Conservation (phyloP, 164 flowering plant genomes). For the Chloranthus sessilifolius region DNA sequence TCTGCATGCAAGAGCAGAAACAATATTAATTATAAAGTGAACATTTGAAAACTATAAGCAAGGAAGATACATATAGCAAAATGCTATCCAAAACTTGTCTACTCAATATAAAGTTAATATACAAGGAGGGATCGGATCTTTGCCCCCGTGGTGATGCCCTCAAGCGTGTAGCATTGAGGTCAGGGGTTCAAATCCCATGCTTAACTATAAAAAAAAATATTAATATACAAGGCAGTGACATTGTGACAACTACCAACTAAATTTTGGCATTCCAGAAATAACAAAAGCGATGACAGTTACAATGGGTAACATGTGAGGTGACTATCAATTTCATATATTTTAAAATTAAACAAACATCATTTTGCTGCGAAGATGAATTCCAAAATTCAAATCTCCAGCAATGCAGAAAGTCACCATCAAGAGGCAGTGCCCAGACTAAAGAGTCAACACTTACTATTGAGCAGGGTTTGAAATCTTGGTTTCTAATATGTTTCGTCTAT, state of each 20-base stretch:
- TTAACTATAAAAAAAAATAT: no score
- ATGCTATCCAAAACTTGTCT: background rate
- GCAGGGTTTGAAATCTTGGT: no score
- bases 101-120: background rate
- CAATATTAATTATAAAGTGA: background rate
- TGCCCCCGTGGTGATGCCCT: no score
- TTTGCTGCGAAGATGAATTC: background rate
- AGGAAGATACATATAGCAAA: background rate
- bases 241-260: no score
- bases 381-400: background rate
- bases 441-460: no score
- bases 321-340: background rate
- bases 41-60: background rate
- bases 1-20: conserved; percentile 25
- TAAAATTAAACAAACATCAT: background rate
- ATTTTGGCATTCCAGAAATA: background rate
- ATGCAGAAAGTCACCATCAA: no score
- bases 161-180: background rate
- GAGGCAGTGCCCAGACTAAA: no score
- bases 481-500: no score
- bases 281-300: no score
- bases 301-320: background rate
- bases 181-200: no score
- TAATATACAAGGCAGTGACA: no score
- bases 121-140: no score